Percentiles rank a stretch among this genome's conserved stretches.
phyloP scores from a whole-genome alignment of 441 rosid species.

The Eruca vesicaria region DNA sequence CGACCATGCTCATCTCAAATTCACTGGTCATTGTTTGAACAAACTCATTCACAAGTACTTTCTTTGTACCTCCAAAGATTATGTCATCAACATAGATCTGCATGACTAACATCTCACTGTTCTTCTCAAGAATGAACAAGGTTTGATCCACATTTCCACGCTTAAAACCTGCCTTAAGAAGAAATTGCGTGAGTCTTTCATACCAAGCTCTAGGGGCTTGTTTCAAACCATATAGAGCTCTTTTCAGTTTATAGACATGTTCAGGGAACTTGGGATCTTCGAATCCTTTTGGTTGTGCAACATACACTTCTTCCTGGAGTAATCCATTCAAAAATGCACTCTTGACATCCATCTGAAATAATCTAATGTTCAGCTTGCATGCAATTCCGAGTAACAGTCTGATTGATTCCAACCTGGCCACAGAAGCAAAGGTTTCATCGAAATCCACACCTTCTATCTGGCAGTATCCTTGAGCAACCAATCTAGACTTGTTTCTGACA shows the following conservation, averaged over 20 bases:
- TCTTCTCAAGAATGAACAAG: no score
- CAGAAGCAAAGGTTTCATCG: not conserved
- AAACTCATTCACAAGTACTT: no score
- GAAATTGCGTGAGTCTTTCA: not conserved
- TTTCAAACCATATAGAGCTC: not conserved
- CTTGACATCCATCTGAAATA: not conserved
- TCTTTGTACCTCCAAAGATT: no score
- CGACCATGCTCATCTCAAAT: no score
- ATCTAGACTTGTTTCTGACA: not conserved
- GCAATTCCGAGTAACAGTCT: accelerated
- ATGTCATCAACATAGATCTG: no score
- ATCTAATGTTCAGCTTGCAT: not conserved
- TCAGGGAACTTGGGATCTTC: not conserved
- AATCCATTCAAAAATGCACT: not conserved
- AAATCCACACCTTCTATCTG: not conserved
- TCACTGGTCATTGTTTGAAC: no score
- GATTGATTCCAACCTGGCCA: accelerated
- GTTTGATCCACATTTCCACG: no score
- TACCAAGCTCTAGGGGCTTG: not conserved
- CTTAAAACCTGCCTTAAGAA: no score
- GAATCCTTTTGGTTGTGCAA: not conserved
- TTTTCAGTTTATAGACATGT: not conserved
- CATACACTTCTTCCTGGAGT: not conserved
- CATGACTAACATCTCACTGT: no score
- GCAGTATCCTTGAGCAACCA: not conserved